Evolutionary conservation across 768 basidiomycete species (phyloP).

Genomic region (Suillus plorans): DNA sequence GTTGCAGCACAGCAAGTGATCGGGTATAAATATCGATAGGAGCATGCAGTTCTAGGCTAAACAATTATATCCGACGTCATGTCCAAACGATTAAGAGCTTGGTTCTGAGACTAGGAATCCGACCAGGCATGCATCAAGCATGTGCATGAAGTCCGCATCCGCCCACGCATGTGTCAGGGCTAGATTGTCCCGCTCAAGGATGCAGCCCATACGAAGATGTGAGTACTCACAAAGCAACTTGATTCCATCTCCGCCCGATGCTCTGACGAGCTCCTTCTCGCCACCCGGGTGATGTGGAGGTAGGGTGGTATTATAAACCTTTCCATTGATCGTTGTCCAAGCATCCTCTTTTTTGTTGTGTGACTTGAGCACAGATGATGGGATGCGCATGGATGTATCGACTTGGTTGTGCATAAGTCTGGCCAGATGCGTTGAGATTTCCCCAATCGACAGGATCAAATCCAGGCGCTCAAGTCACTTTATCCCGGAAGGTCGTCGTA

Average conservation of each 20-base stretch:
- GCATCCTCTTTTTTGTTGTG: slow-evolving; percentile 88
- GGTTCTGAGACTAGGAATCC: slow-evolving; percentile 84
- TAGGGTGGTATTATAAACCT: slow-evolving; percentile 97
- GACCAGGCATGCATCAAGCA: slow-evolving; percentile 82
- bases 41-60: slow-evolving; percentile 1
- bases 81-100: slow-evolving; percentile 30
- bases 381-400: slow-evolving; percentile 55
- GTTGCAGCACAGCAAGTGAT: neutral
- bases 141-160: slow-evolving; percentile 83
- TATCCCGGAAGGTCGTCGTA: slow-evolving; percentile 56
- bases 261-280: slow-evolving; percentile 90
- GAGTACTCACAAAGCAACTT: slow-evolving; percentile 82
- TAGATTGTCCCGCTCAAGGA: slow-evolving; percentile 31
- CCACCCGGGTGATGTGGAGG: slow-evolving; percentile 92
- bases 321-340: slow-evolving; percentile 90
- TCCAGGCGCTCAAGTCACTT: slow-evolving; percentile 89
- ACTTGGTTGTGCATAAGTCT: slow-evolving; percentile 61
- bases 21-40: neutral
- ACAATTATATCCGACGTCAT: neutral
- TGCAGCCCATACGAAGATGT: neutral
- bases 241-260: slow-evolving; percentile 92
- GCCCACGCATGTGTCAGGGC: slow-evolving; percentile 96
- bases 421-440: slow-evolving; percentile 75
- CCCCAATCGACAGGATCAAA: slow-evolving; percentile 96
- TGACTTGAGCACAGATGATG: slow-evolving; percentile 71